Conservation (phyloP, 108 stramenopile species). For the Cyclotella sp. region DNA sequence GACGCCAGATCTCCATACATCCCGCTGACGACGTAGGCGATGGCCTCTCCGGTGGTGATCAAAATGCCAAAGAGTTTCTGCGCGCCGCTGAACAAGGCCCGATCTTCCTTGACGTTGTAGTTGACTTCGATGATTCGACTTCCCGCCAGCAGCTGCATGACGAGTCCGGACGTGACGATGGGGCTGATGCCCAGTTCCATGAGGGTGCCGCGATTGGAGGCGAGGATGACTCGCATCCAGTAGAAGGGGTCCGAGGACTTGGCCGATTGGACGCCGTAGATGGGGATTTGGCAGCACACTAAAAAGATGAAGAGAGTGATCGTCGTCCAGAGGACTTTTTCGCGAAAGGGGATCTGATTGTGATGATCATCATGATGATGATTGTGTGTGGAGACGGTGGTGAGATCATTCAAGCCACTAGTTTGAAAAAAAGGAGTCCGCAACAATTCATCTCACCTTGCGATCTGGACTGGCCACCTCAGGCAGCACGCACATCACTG, state of each 20-base stretch:
- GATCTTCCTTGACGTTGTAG: constrained; percentile 98
- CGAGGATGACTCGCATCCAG: constrained; percentile 99
- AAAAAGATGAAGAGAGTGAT: constrained; percentile 99
- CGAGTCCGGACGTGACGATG: constrained; percentile 94
- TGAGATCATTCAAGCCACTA: background rate
- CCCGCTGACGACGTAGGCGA: constrained; percentile 98
- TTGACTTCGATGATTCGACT: constrained; percentile 98
- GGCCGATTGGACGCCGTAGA: constrained; percentile 97
- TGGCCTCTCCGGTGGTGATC: constrained; percentile 98
- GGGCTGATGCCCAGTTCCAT: constrained; percentile 99
- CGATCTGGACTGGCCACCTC: constrained; percentile 97
- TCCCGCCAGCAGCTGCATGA: constrained; percentile 96
- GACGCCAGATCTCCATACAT: constrained; percentile 97
- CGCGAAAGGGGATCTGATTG: constrained; percentile 89
- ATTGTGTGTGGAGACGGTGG: constrained; percentile 1
- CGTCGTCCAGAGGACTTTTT: constrained; percentile 98
- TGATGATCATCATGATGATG: background rate
- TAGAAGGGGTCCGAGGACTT: constrained; percentile 99
- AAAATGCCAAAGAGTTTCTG: constrained; percentile 99
- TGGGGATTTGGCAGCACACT: constrained; percentile 99
- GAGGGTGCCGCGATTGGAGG: constrained; percentile 98
- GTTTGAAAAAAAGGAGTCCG: background rate
- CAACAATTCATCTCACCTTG: constrained; percentile 74
- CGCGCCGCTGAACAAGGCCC: constrained; percentile 96
- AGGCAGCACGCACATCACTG: constrained; percentile 98